phyloP scores from a whole-genome alignment of 208 protist species.

The Phytomonas sp. region DNA sequence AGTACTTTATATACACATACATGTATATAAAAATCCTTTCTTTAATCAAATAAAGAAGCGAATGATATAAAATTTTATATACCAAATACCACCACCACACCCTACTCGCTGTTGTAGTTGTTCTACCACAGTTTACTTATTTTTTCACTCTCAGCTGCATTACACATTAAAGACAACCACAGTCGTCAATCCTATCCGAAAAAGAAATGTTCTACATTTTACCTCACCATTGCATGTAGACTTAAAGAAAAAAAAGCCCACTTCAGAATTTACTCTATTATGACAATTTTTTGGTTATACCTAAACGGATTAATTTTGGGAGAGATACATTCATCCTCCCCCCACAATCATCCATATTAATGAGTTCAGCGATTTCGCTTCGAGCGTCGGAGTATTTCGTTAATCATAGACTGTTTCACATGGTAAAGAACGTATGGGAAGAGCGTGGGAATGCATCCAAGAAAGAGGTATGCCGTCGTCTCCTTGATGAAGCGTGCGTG shows the following conservation, averaged over 20 bases:
- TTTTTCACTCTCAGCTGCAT: neutral
- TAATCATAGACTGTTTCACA: conserved; percentile 63
- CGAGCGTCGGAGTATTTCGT: conserved; percentile 53
- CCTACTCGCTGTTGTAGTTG: neutral
- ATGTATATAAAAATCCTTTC: conserved; percentile 4
- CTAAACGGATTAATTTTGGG: neutral
- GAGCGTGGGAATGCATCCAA: conserved; percentile 62
- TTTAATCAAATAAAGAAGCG: neutral
- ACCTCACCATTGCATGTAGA: neutral
- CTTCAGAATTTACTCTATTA: neutral
- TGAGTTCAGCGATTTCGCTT: conserved; percentile 15
- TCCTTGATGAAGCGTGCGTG: conserved; percentile 71
- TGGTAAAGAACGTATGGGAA: conserved; percentile 67
- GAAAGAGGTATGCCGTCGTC: conserved; percentile 66
- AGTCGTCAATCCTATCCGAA: neutral
- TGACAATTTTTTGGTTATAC: neutral
- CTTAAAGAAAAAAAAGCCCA: neutral
- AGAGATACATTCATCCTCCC: neutral
- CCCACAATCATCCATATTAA: neutral
- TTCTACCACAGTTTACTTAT: neutral
- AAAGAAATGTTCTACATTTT: conserved; percentile 7
- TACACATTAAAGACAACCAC: neutral
- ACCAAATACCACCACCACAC: conserved; percentile 8
- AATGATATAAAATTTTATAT: conserved; percentile 1
- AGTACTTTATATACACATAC: neutral